These are phyloP conservation scores for Tetradesmus obliquus DNA, from an alignment of 139 green algal species.

Conservation along the genomic window DNA sequence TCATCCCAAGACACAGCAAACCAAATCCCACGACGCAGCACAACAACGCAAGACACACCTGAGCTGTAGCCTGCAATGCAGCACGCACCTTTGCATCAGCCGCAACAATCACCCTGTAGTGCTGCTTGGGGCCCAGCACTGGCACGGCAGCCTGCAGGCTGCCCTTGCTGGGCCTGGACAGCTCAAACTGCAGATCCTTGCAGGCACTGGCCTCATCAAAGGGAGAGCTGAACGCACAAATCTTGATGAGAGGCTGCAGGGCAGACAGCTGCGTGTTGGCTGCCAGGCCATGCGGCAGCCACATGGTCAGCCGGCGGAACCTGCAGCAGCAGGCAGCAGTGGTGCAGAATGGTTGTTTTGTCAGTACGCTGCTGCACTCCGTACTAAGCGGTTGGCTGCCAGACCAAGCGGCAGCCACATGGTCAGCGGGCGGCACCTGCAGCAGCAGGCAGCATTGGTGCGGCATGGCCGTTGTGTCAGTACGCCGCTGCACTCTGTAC, in stretches of 20 bases:
- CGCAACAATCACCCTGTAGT: conserved; percentile 24
- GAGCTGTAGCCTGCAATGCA: background rate
- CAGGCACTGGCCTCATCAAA: background rate
- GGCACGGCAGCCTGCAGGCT: conserved; percentile 19
- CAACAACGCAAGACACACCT: no score
- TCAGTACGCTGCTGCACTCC: no score
- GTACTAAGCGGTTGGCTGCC: background rate
- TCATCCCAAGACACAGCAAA: no score
- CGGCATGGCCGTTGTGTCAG: no score
- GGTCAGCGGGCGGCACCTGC: conserved; percentile 55
- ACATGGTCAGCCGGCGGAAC: conserved; percentile 59
- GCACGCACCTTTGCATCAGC: background rate
- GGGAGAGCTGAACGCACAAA: conserved; percentile 34
- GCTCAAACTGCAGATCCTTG: background rate
- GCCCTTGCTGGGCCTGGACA: conserved; percentile 32
- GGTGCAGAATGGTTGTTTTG: no score
- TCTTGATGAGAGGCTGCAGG: conserved; percentile 15
- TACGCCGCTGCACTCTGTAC: no score
- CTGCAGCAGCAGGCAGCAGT: background rate
- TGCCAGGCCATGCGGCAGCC: conserved; percentile 60
- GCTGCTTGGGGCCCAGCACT: conserved; percentile 31
- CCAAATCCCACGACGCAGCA: no score
- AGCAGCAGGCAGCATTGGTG: no score
- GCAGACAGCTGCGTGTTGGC: background rate
- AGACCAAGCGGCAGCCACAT: conserved; percentile 65